Percentiles rank a stretch among this genome's conserved stretches.
Evolutionary conservation across 768 basidiomycete genomes (phyloP).

Genomic region (Baorangia bicolor): DNA sequence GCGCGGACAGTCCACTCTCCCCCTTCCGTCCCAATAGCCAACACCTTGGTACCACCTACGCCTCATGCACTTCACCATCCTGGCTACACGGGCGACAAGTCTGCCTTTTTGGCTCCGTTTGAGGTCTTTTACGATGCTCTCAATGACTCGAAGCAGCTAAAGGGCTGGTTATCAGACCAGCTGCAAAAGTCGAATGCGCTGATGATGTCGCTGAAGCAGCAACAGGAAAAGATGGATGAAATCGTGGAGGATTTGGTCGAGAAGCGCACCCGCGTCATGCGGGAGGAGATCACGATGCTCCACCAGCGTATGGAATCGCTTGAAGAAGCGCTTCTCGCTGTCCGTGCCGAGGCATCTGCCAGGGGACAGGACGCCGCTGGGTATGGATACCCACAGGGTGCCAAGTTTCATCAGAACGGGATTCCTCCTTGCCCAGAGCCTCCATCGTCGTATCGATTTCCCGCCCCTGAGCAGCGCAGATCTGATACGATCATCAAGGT

Average conservation of each 20-base stretch:
- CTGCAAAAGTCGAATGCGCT: slow-evolving; percentile 60
- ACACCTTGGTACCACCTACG: slow-evolving; percentile 64
- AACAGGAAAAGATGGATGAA: slow-evolving; percentile 63
- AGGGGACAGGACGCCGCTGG: slow-evolving; percentile 14
- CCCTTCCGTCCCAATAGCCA: slow-evolving; percentile 67
- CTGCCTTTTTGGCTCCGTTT: slow-evolving; percentile 80
- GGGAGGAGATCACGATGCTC: slow-evolving; percentile 59
- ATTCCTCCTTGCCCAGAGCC: slow-evolving; percentile 29
- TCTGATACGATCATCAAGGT: slow-evolving; percentile 36
- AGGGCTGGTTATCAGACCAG: slow-evolving; percentile 74
- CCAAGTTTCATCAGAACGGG: slow-evolving; percentile 41
- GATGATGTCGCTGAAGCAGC: slow-evolving; percentile 50
- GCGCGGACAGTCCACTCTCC: slow-evolving; percentile 44
- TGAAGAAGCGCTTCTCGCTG: slow-evolving; percentile 45
- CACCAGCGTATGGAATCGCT: slow-evolving; percentile 67
- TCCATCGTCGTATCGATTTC: slow-evolving; percentile 47
- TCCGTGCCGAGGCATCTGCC: slow-evolving; percentile 22
- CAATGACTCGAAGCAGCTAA: slow-evolving; percentile 75
- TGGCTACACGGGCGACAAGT: slow-evolving; percentile 60
- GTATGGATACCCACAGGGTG: slow-evolving; percentile 19
- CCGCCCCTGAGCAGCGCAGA: slow-evolving; percentile 37
- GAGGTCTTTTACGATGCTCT: slow-evolving; percentile 84
- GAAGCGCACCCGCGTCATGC: slow-evolving; percentile 54
- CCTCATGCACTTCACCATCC: slow-evolving; percentile 64
- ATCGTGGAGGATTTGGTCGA: slow-evolving; percentile 62